Evolutionary conservation across 805 yeast species (phyloP).

Genomic region (Suhomyces emberorum): DNA sequence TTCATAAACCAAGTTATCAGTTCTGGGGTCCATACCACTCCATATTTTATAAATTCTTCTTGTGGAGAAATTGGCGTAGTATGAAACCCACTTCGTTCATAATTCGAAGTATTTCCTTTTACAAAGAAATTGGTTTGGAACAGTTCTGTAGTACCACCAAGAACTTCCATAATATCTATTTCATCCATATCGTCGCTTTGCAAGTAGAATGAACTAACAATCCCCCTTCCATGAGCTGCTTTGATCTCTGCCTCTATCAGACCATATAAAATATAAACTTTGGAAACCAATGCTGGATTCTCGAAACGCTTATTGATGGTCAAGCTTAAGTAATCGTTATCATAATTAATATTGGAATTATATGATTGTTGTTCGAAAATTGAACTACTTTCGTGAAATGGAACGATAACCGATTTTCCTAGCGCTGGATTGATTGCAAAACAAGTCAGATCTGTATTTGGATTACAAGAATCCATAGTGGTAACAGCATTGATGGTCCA

Average conservation of each 20-base stretch:
- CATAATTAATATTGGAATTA: slow-evolving; percentile 2
- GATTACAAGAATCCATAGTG: too few relatives aligned
- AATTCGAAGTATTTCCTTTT: slow-evolving; percentile 35
- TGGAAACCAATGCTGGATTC: slow-evolving; percentile 13
- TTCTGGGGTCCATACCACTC: slow-evolving; percentile 36
- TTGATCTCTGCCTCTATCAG: slow-evolving; percentile 33
- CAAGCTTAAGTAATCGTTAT: slow-evolving; percentile 8
- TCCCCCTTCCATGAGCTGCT: slow-evolving; percentile 33
- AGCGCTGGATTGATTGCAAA: slow-evolving; percentile 27
- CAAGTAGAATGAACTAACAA: slow-evolving; percentile 38
- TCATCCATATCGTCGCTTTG: slow-evolving; percentile 44
- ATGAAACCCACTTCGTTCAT: slow-evolving; percentile 36
- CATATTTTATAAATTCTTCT: slow-evolving; percentile 25
- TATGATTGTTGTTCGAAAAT: background rate
- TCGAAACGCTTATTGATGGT: slow-evolving; percentile 12
- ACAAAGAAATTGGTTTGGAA: slow-evolving; percentile 38
- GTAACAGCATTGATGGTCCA: too few relatives aligned
- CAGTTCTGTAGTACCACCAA: slow-evolving; percentile 32
- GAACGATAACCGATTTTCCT: slow-evolving; percentile 4
- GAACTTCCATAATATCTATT: slow-evolving; percentile 37
- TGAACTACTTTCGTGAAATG: slow-evolving; percentile 11
- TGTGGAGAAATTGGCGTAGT: slow-evolving; percentile 21
- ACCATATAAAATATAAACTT: slow-evolving; percentile 31
- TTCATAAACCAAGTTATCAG: slow-evolving; percentile 29
- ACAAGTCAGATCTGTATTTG: slow-evolving; percentile 21